Conservation (phyloP, 1,284 basidiomycete species). For the Naganishia albida region DNA sequence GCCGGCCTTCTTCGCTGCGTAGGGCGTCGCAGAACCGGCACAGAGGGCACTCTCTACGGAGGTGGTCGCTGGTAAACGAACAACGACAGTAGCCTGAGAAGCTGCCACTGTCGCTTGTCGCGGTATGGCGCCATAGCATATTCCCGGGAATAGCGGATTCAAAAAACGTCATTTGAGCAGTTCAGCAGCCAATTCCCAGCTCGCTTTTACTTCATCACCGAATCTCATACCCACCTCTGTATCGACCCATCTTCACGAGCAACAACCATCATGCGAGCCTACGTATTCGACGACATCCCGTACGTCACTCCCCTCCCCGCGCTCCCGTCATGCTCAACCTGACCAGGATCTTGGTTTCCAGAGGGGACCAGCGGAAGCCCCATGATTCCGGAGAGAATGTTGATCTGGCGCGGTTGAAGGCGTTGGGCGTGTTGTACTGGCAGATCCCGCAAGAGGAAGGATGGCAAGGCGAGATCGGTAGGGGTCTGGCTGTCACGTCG, state of each 20-base stretch:
- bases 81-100: too few relatives aligned
- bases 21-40: too few relatives aligned
- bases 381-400: conserved; percentile 69
- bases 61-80: too few relatives aligned
- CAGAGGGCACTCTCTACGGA: too few relatives aligned
- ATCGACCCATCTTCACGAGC: too few relatives aligned
- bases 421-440: conserved; percentile 66
- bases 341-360: conserved; percentile 36
- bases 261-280: conserved; percentile 72
- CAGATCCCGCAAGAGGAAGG: conserved; percentile 58
- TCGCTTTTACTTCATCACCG: too few relatives aligned
- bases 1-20: too few relatives aligned
- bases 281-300: conserved; percentile 69
- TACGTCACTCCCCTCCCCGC: background rate
- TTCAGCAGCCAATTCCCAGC: too few relatives aligned
- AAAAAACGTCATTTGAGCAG: too few relatives aligned
- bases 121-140: conserved; percentile 10
- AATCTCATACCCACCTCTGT: too few relatives aligned
- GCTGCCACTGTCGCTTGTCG: too few relatives aligned
- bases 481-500: too few relatives aligned
- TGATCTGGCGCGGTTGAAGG: conserved; percentile 57
- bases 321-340: background rate
- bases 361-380: conserved; percentile 70
- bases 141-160: background rate
- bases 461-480: conserved; percentile 57